Evolutionary conservation across 78 protist genomes (phyloP).

Genomic region (Polysphondylium violaceum): DNA sequence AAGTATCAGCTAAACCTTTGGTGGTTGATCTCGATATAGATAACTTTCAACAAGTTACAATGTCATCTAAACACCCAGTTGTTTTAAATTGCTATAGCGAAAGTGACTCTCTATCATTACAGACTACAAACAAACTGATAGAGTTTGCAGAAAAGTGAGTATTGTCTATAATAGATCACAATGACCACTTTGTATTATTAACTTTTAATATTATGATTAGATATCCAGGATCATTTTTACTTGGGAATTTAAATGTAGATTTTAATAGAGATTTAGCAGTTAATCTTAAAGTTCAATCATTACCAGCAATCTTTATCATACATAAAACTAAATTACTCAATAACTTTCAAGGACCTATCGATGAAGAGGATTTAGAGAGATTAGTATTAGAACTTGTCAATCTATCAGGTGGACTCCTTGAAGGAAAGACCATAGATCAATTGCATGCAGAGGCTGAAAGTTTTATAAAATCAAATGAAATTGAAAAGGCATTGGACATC

Average conservation of each 20-base stretch:
- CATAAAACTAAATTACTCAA: background rate
- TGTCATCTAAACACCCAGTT: background rate
- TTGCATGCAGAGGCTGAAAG: background rate
- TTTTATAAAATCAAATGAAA: background rate
- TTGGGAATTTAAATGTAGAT: background rate
- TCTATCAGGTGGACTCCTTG: conserved; percentile 17
- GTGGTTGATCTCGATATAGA: background rate
- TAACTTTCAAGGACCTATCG: conserved; percentile 6
- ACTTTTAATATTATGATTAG: no score
- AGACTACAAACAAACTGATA: background rate
- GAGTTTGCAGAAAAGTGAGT: conserved; percentile 9
- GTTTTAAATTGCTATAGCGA: conserved; percentile 1
- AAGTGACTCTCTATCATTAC: background rate
- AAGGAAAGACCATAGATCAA: background rate
- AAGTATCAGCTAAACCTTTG: conserved; percentile 1
- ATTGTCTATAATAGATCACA: background rate
- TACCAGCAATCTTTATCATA: conserved; percentile 6
- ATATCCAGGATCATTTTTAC: background rate
- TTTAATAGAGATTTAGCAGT: background rate
- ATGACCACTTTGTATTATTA: no score
- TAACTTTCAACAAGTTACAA: background rate
- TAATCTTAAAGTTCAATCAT: background rate
- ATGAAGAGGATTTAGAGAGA: background rate
- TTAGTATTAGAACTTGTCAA: background rate
- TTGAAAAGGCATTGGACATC: conserved; percentile 1